These are phyloP conservation scores for Furcasterigmium furcatum DNA, from an alignment of 2,329 filamentous ascomycete genomes.

Conservation along the genomic window DNA sequence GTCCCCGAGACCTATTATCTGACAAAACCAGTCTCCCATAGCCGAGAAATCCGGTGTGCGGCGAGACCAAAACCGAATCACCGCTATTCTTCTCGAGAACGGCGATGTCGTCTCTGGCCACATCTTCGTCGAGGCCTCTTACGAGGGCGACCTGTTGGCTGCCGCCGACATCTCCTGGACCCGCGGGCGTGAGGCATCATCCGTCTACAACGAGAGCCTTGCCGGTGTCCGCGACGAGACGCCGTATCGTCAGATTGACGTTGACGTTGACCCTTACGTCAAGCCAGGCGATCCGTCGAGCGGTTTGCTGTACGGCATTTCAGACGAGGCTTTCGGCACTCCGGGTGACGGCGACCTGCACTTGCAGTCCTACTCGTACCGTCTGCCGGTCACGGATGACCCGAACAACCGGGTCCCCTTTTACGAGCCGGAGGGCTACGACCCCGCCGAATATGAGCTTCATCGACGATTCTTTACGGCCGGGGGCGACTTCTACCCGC, in stretches of 20 bases:
- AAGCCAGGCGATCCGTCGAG: slow-evolving; percentile 9
- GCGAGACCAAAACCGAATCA: slow-evolving; percentile 4
- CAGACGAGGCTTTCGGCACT: slow-evolving; percentile 9
- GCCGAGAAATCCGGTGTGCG: slow-evolving; percentile 3
- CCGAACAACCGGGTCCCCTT: slow-evolving; percentile 10
- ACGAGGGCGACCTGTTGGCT: slow-evolving; percentile 20
- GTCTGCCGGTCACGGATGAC: slow-evolving; percentile 14
- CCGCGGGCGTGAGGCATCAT: slow-evolving; percentile 11
- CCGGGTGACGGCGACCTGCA: slow-evolving; percentile 14
- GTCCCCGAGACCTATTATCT: too few species aligned
- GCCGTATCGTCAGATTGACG: slow-evolving; percentile 13
- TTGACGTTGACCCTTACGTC: slow-evolving; percentile 15
- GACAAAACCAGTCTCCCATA: neutral
- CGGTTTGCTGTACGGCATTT: slow-evolving; percentile 14
- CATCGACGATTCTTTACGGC: slow-evolving; percentile 9
- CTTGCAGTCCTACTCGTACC: slow-evolving; percentile 16
- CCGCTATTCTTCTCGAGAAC: slow-evolving; percentile 4
- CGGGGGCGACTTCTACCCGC: slow-evolving; percentile 9
- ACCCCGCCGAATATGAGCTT: slow-evolving; percentile 13
- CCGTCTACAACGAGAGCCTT: slow-evolving; percentile 9
- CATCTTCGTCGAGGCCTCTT: slow-evolving; percentile 19
- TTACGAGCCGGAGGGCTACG: slow-evolving; percentile 13
- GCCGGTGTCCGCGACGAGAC: slow-evolving; percentile 14
- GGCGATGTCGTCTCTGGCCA: slow-evolving; percentile 5
- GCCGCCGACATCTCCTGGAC: slow-evolving; percentile 11